A percentile compares a stretch with the other conserved stretches of the same genome.
Conservation (phyloP, 148 eudicot species). For the Polygonum maritimum region DNA sequence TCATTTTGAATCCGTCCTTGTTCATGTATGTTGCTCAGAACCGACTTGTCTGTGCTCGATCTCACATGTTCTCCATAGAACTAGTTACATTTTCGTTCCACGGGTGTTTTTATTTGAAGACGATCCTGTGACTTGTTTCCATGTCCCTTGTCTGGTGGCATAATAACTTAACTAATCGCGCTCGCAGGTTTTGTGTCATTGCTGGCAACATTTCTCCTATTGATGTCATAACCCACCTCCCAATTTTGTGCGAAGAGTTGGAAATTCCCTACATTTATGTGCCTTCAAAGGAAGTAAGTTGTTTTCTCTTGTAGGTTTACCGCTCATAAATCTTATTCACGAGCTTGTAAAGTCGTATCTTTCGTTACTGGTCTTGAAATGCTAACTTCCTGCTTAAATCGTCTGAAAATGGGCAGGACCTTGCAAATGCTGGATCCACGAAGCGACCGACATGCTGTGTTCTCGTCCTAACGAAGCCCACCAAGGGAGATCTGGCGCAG, state of each 20-base stretch:
- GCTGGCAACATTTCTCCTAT: conserved; percentile 99
- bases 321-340: too few species aligned
- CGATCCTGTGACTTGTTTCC: not conserved
- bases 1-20: not conserved
- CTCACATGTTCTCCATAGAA: not conserved
- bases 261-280: conserved; percentile 87
- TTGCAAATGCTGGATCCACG: conserved; percentile 95
- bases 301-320: not conserved
- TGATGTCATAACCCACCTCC: conserved; percentile 92
- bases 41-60: too few species aligned
- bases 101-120: too few species aligned
- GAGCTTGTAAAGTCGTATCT: too few species aligned
- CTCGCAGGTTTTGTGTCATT: conserved; percentile 76
- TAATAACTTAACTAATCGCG: too few species aligned
- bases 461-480: conserved; percentile 69
- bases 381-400: too few species aligned
- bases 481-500: conserved; percentile 64
- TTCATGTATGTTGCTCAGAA: not conserved
- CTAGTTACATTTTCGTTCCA: not conserved
- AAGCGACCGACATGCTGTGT: conserved; percentile 98
- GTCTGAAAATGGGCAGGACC: conserved; percentile 35
- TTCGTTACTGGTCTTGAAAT: too few species aligned
- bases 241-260: conserved; percentile 83
- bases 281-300: conserved; percentile 79
- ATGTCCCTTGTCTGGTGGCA: not conserved